Conservation (phyloP, 2,329 filamentous ascomycete species). For the Aschersonia sp. region DNA sequence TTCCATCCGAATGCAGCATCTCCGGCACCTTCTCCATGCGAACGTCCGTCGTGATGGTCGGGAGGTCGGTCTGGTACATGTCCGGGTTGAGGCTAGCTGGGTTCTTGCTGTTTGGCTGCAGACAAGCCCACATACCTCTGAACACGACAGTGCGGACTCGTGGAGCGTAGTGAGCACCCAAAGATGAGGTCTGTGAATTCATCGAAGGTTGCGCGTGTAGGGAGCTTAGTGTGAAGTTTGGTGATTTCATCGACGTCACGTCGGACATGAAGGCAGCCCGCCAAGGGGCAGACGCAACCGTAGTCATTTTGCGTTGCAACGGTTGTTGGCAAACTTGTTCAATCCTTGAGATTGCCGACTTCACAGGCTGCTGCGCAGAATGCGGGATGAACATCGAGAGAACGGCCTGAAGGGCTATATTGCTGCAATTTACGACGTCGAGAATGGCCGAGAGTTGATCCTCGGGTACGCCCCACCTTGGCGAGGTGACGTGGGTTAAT, state of each 20-base stretch:
- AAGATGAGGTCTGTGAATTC: conserved; percentile 21
- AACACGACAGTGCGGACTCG: conserved; percentile 70
- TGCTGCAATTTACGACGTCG: background rate
- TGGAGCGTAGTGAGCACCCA: conserved; percentile 28
- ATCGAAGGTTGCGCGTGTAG: conserved; percentile 21
- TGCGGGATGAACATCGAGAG: background rate
- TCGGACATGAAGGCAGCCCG: conserved; percentile 36
- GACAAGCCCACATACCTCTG: conserved; percentile 67
- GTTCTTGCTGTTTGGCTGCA: conserved; percentile 62
- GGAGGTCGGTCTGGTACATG: conserved; percentile 59
- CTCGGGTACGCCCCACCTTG: background rate
- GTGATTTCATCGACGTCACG: conserved; percentile 28
- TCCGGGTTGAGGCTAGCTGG: conserved; percentile 55
- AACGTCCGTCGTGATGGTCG: conserved; percentile 75
- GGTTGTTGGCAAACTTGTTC: conserved; percentile 10
- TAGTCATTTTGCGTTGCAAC: conserved; percentile 4
- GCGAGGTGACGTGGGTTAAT: background rate
- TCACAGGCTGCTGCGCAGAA: background rate
- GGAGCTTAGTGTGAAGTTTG: conserved; percentile 36
- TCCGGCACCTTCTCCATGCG: conserved; percentile 76
- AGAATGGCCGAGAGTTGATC: background rate
- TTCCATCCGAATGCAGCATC: conserved; percentile 26
- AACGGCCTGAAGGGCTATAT: background rate
- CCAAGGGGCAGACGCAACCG: conserved; percentile 32
- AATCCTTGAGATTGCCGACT: background rate